A percentile compares a stretch with the other conserved stretches of the same genome.
These are phyloP conservation scores for Annona cherimola DNA, from an alignment of 164 flowering plant genomes.

Conservation along the genomic window DNA sequence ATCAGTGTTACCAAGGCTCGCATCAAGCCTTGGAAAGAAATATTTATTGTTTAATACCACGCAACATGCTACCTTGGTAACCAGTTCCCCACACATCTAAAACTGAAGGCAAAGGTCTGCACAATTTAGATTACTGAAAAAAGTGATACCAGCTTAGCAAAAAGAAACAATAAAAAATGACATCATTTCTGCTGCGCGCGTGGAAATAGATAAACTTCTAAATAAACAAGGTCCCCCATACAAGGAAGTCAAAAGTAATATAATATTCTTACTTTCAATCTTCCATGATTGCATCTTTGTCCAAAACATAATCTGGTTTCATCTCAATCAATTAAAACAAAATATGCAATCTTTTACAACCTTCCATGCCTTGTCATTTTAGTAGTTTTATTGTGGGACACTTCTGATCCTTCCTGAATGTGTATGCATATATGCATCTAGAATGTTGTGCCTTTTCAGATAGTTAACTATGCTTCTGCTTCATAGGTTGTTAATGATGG, in stretches of 20 bases:
- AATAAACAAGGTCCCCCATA: neutral
- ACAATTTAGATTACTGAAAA: no score
- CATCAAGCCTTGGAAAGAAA: no score
- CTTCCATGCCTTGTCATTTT: neutral
- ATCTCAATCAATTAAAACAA: neutral
- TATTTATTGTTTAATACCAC: no score
- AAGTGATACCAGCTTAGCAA: no score
- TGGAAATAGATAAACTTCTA: no score
- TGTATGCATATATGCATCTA: neutral
- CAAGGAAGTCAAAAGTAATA: neutral
- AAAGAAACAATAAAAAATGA: no score
- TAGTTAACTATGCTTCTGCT: neutral
- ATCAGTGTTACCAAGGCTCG: no score
- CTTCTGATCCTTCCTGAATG: neutral
- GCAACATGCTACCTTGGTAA: no score
- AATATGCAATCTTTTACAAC: neutral
- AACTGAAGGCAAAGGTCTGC: no score
- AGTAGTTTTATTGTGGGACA: neutral
- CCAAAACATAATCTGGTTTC: neutral
- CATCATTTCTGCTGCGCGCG: no score
- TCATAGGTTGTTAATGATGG: constrained; percentile 92
- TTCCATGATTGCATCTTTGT: neutral
- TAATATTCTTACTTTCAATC: no score
- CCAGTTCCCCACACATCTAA: no score
- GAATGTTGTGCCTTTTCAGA: neutral